phyloP scores from a whole-genome alignment of 345 rosid genomes.

The Durio zibethinus region DNA sequence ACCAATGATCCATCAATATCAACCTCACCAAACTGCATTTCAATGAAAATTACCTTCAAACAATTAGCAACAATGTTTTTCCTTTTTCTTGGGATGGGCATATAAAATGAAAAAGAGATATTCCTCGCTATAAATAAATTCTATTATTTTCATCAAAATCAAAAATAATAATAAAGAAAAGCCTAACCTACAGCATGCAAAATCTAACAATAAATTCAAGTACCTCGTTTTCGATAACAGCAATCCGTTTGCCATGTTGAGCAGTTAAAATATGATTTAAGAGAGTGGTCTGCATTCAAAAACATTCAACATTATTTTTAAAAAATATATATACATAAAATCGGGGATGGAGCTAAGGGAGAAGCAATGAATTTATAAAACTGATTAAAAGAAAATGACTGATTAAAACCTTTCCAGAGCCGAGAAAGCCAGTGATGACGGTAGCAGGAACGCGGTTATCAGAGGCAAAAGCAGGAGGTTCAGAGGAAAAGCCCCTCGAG shows the following conservation, averaged over 20 bases:
- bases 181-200: neutral
- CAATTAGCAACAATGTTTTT: neutral
- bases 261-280: conserved; percentile 71
- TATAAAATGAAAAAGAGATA: neutral
- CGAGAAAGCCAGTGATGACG: conserved; percentile 72
- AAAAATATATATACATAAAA: neutral
- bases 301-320: neutral
- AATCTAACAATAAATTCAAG: neutral
- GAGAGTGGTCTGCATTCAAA: conserved; percentile 54
- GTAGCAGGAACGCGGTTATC: conserved; percentile 64
- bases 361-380: neutral
- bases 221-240: conserved; percentile 84
- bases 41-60: neutral
- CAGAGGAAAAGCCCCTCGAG: conserved; percentile 25
- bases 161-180: neutral
- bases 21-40: conserved; percentile 58
- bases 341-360: neutral
- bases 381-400: neutral
- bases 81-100: neutral
- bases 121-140: neutral
- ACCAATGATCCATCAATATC: conserved; percentile 74
- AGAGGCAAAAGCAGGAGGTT: conserved; percentile 15
- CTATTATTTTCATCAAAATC: neutral
- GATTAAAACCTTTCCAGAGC: conserved; percentile 57
- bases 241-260: conserved; percentile 71